Evolutionary conservation across 2,329 filamentous ascomycete genomes (phyloP).

Genomic region (Hymenoscyphus salicellus): DNA sequence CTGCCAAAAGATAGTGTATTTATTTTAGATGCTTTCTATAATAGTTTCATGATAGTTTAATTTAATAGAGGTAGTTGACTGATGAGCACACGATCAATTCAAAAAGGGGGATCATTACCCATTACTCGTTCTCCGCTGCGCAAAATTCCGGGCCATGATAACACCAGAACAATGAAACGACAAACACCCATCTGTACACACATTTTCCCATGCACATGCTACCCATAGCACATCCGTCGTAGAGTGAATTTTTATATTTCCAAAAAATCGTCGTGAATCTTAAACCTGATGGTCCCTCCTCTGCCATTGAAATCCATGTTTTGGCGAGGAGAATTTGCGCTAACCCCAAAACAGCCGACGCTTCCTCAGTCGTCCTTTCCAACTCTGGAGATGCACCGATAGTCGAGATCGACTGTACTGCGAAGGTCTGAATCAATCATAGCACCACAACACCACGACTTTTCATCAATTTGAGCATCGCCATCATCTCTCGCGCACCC

Average conservation of each 20-base stretch:
- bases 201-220: neutral
- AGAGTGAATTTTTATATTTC: neutral
- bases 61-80: neutral
- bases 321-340: neutral
- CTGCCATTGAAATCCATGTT: no score
- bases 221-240: neutral
- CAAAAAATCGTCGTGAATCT: neutral
- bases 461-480: slow-evolving; percentile 27
- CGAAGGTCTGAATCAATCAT: neutral
- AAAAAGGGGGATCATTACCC: neutral
- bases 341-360: neutral
- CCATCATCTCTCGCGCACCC: slow-evolving; percentile 35
- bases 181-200: neutral
- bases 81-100: neutral
- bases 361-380: neutral
- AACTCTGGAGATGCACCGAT: neutral
- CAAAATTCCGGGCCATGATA: neutral
- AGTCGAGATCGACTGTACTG: neutral
- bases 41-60: neutral
- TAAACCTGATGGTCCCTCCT: neutral
- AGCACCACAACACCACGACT: slow-evolving; percentile 26
- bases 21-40: neutral
- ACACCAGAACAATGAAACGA: neutral
- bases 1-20: neutral
- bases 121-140: neutral